These are phyloP conservation scores for Quercus glauca DNA, from an alignment of 306 rosid genomes.

Conservation along the genomic window DNA sequence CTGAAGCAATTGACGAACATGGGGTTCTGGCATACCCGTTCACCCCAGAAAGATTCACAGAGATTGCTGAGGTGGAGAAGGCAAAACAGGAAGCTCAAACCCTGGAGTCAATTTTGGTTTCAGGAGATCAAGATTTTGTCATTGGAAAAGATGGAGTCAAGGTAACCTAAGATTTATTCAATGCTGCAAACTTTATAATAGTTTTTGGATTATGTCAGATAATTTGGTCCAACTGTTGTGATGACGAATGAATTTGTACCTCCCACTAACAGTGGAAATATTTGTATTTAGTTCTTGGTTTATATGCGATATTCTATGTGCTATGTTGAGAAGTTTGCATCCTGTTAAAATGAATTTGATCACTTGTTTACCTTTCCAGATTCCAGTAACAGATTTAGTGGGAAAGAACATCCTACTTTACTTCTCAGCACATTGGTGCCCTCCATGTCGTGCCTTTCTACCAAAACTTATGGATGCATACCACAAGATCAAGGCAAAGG, in stretches of 20 bases:
- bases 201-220: background rate
- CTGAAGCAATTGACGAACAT: slow-evolving; percentile 51
- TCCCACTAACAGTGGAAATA: background rate
- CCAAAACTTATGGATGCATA: slow-evolving; percentile 68
- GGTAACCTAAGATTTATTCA: slow-evolving; percentile 32
- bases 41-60: slow-evolving; percentile 57
- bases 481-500: slow-evolving; percentile 53
- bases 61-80: slow-evolving; percentile 53
- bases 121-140: slow-evolving; percentile 46
- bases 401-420: slow-evolving; percentile 73
- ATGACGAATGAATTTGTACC: background rate
- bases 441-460: slow-evolving; percentile 74
- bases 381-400: slow-evolving; percentile 56
- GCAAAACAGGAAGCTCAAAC: slow-evolving; percentile 62
- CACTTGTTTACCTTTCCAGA: slow-evolving; percentile 29
- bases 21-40: slow-evolving; percentile 65
- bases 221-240: background rate
- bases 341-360: background rate
- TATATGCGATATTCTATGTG: background rate
- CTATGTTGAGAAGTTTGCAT: background rate
- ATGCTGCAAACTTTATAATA: background rate
- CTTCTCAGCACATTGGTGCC: slow-evolving; percentile 89
- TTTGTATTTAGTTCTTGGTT: background rate
- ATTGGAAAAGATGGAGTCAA: slow-evolving; percentile 44
- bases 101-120: slow-evolving; percentile 57